Evolutionary conservation across 1,284 basidiomycete genomes (phyloP).

Genomic region (Irpex sp.): DNA sequence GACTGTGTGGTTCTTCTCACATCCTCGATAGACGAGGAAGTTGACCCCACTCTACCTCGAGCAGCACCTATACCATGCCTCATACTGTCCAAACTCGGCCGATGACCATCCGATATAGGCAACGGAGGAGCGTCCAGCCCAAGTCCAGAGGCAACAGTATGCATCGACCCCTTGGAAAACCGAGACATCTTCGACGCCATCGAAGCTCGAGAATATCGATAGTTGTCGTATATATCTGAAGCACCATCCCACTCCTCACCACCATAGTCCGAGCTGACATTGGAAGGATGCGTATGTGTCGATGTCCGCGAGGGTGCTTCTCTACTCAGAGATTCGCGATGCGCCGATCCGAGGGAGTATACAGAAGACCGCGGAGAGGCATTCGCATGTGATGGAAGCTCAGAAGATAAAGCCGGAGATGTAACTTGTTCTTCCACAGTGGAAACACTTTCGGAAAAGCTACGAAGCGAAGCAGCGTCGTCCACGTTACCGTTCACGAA

Average conservation of each 20-base stretch:
- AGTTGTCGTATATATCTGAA: slow-evolving; percentile 70
- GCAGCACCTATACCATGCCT: not conserved
- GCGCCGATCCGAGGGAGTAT: slow-evolving; percentile 2
- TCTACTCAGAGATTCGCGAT: not conserved
- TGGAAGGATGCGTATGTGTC: slow-evolving; percentile 10
- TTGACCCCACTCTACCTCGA: slow-evolving; percentile 2
- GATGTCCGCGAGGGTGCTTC: slow-evolving; percentile 11
- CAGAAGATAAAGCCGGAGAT: not conserved
- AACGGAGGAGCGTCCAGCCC: slow-evolving; percentile 30
- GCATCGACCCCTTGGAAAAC: slow-evolving; percentile 29
- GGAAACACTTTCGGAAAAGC: not conserved
- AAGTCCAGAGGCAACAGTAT: slow-evolving; percentile 19
- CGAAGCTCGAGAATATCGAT: slow-evolving; percentile 66
- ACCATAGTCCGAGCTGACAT: slow-evolving; percentile 28
- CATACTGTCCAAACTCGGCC: slow-evolving; percentile 20
- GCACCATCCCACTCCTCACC: slow-evolving; percentile 59
- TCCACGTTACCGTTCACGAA: slow-evolving; percentile 34
- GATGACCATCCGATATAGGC: slow-evolving; percentile 25
- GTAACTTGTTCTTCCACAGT: not conserved
- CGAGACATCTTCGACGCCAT: slow-evolving; percentile 38
- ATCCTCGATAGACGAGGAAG: slow-evolving; percentile 10
- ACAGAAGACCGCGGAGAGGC: slow-evolving; percentile 9
- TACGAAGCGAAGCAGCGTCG: slow-evolving; percentile 17
- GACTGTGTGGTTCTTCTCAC: not conserved
- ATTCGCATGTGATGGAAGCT: not conserved